These are phyloP conservation scores for Boletus austroedulis DNA, from an alignment of 1,284 basidiomycete species.

Conservation along the genomic window DNA sequence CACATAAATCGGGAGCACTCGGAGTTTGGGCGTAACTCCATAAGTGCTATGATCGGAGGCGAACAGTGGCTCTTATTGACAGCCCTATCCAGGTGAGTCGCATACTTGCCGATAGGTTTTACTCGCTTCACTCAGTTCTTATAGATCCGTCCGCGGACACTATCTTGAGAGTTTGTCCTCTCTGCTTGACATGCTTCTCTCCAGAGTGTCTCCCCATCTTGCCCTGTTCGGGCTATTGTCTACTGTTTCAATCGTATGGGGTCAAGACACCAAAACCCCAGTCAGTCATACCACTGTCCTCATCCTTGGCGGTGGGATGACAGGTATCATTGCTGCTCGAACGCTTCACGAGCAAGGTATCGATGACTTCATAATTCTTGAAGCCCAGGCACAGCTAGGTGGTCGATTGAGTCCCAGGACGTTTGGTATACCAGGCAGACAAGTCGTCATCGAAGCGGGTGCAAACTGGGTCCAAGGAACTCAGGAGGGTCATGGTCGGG, in stretches of 20 bases:
- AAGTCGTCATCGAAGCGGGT: slow-evolving; percentile 54
- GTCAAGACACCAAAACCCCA: too few relatives aligned
- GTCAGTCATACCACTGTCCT: slow-evolving; percentile 39
- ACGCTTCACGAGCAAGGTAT: slow-evolving; percentile 55
- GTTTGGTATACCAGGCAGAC: slow-evolving; percentile 40
- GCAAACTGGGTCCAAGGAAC: slow-evolving; percentile 73
- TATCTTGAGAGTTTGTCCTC: neutral
- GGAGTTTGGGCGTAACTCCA: too few relatives aligned
- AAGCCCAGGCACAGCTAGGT: slow-evolving; percentile 58
- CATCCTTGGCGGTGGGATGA: slow-evolving; percentile 60
- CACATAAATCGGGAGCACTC: too few relatives aligned
- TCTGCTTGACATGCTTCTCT: slow-evolving; percentile 8
- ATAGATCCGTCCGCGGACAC: neutral
- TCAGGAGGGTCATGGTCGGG: slow-evolving; percentile 45
- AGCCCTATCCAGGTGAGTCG: neutral
- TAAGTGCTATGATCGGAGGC: neutral
- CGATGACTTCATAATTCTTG: slow-evolving; percentile 58
- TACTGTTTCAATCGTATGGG: neutral
- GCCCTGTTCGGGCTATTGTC: slow-evolving; percentile 3
- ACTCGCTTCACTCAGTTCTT: neutral
- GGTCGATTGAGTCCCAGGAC: slow-evolving; percentile 52
- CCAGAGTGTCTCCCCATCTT: neutral
- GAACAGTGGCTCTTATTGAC: neutral
- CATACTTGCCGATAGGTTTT: neutral
- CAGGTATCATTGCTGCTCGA: slow-evolving; percentile 63